These are phyloP conservation scores for cucumber (Cucumis sativus) DNA, from an alignment of 306 rosid genomes.

Conservation along the genomic window DNA sequence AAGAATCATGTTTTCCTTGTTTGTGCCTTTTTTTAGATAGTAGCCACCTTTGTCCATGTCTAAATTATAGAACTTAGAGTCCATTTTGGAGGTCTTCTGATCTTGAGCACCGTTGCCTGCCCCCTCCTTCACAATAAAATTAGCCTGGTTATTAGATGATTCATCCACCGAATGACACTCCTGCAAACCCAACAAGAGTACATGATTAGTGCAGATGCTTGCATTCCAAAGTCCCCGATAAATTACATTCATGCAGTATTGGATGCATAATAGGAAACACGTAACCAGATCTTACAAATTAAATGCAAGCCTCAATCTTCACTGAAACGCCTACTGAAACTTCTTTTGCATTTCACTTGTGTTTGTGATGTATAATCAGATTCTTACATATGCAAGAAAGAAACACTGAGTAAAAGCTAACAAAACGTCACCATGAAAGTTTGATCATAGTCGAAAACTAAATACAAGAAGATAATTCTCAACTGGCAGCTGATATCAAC, in stretches of 20 bases:
- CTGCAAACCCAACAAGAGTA: conserved; percentile 17
- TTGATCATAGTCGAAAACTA: conserved; percentile 25
- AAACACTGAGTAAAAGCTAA: conserved; percentile 60
- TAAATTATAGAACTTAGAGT: conserved; percentile 15
- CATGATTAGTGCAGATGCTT: conserved; percentile 13
- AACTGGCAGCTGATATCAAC: conserved; percentile 30
- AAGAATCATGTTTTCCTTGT: neutral
- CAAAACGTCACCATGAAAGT: conserved; percentile 46
- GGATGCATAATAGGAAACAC: conserved; percentile 26
- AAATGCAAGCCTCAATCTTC: conserved; percentile 91
- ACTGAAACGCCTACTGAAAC: conserved; percentile 94
- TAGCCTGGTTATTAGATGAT: neutral
- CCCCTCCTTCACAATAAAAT: conserved; percentile 4
- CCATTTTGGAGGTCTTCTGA: conserved; percentile 13
- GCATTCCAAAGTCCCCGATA: neutral
- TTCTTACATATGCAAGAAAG: conserved; percentile 71
- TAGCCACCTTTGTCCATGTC: conserved; percentile 15
- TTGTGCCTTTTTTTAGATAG: neutral
- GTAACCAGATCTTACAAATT: conserved; percentile 96
- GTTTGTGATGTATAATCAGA: conserved; percentile 80
- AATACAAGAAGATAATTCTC: conserved; percentile 4
- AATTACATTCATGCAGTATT: conserved; percentile 5
- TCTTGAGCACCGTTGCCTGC: conserved; percentile 10
- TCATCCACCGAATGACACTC: neutral
- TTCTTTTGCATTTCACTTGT: conserved; percentile 81